Base-by-base conservation (phyloP, 179 eudicot species). In the Beta lomatogona region DNA sequence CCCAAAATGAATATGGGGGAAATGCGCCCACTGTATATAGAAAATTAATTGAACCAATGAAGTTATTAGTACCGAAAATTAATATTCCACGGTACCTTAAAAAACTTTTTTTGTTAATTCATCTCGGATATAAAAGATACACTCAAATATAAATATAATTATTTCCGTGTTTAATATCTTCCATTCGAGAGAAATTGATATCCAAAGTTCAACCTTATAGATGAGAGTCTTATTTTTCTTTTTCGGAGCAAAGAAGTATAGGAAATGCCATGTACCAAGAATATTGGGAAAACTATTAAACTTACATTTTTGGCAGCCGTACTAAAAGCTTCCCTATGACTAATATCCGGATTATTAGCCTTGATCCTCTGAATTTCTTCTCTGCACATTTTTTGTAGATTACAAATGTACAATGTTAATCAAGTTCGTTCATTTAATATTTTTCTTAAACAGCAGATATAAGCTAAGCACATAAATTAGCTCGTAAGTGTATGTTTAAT, bases 361-460 rank as follows among this genome's bases (percentile, higher is more conserved):
- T 95, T 95, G 83, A 95, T 95, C 93, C 98, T 92, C 77, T 95
- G 98, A 76, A 95, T 95, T 86, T 95, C 98, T 84, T 95, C 98
- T 75, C 98, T 95, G 82, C 44, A 78, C 18, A 83, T 72, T 67
- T 71, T 50, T 60, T 19, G 31, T 5, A 75, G 68, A 22, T 15
- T 8, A 70, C 53, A 19, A 46, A 48, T 1, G 7, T 22, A 10
- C 72, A 18, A 9, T 11, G 6, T 9, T 10, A 31, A 13, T 28
- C 11, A 10, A 25, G 28, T 14, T 55, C 12, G 21, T 74, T 74
- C 25, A 14, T 71, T 5, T 4, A 13, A 58, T 12, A 1, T 36
- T 36, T 36, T 36, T 36, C 41, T 36, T 36, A 36, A 36, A 36
- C 2, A 57, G 3, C 2, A 75, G 61, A 55, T 75, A n/a, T 1